A percentile compares a stretch with the other conserved stretches of the same genome.
phyloP scores from a whole-genome alignment of 768 basidiomycete species.

The Lactarius quietus region DNA sequence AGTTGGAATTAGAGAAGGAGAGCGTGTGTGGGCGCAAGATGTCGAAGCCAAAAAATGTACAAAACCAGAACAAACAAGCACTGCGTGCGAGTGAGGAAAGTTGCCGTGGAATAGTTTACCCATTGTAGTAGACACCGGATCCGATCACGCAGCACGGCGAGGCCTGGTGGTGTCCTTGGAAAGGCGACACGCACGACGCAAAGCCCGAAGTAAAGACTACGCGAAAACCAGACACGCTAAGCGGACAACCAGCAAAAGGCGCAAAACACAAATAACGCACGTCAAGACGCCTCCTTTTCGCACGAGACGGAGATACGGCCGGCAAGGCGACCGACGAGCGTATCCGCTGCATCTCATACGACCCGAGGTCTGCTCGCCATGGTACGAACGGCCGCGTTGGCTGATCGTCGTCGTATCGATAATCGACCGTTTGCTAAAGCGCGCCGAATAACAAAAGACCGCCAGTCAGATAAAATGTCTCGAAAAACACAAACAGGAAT shows the following conservation, averaged over 20 bases:
- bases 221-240: too few relatives aligned
- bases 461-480: background rate
- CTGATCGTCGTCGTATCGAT: slow-evolving; percentile 12
- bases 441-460: too few relatives aligned
- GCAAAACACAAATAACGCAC: background rate
- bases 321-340: background rate
- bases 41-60: background rate
- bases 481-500: too few relatives aligned
- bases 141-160: background rate
- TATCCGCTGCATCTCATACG: background rate
- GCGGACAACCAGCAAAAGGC: background rate
- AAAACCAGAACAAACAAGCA: background rate
- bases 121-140: background rate
- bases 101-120: too few relatives aligned
- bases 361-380: background rate
- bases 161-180: background rate
- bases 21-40: too few relatives aligned
- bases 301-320: background rate
- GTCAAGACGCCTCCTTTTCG: slow-evolving; percentile 6
- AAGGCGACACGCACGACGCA: slow-evolving; percentile 10
- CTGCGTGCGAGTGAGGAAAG: background rate
- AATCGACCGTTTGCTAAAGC: slow-evolving; percentile 13
- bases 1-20: too few relatives aligned
- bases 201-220: slow-evolving; percentile 7
- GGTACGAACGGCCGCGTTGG: slow-evolving; percentile 8